Conservation (phyloP, 345 rosid genomes). For the Pistacia atlantica region DNA sequence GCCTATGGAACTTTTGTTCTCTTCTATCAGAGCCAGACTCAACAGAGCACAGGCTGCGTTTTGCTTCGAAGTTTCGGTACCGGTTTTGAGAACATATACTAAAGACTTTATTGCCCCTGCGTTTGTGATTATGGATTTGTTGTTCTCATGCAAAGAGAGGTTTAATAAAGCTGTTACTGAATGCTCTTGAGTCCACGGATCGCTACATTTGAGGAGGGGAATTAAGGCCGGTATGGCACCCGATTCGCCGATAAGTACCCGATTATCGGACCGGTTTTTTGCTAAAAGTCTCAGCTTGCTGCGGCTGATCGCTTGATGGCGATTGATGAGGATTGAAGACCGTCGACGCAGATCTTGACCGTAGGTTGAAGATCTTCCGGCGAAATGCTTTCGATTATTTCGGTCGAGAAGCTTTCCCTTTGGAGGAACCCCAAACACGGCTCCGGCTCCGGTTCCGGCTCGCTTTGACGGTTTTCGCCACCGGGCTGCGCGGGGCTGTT, state of each 20-base stretch:
- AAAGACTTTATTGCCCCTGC: conserved; percentile 86
- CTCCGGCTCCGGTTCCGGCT: conserved; percentile 55
- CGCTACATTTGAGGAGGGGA: conserved; percentile 80
- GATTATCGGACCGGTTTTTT: conserved; percentile 83
- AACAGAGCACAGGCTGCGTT: conserved; percentile 92
- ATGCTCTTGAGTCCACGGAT: conserved; percentile 95
- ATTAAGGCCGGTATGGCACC: conserved; percentile 86
- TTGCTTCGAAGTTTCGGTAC: conserved; percentile 94
- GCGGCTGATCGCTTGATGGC: conserved; percentile 90
- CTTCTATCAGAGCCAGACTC: conserved; percentile 81
- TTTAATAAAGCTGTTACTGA: conserved; percentile 89
- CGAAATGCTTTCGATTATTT: conserved; percentile 88
- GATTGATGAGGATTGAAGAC: conserved; percentile 70
- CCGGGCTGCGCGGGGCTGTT: neutral
- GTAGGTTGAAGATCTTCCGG: conserved; percentile 98
- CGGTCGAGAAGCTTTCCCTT: conserved; percentile 85
- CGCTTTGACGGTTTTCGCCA: conserved; percentile 16
- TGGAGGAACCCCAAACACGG: conserved; percentile 83
- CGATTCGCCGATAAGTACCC: conserved; percentile 86
- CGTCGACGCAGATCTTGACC: conserved; percentile 85
- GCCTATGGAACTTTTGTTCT: conserved; percentile 83
- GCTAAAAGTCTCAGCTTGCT: conserved; percentile 83
- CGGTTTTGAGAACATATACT: conserved; percentile 85
- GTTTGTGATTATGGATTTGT: conserved; percentile 57
- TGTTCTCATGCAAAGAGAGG: conserved; percentile 75